These are phyloP conservation scores for Xylaria flabelliformis DNA, from an alignment of 495 filamentous ascomycete species.

Conservation along the genomic window DNA sequence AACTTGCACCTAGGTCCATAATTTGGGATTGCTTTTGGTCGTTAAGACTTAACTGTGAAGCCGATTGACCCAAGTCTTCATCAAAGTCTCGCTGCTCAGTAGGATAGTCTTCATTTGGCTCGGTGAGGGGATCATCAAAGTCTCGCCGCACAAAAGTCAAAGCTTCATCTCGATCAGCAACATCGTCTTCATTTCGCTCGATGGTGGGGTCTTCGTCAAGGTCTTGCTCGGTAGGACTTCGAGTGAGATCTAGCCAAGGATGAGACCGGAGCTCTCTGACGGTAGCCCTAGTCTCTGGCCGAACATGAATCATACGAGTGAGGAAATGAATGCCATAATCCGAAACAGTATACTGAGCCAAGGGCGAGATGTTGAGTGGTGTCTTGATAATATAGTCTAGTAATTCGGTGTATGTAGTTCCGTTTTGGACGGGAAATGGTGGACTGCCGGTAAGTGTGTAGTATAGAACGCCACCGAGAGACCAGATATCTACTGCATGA, in stretches of 20 bases:
- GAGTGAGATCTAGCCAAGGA: conserved; percentile 65
- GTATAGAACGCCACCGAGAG: conserved; percentile 88
- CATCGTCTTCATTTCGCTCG: too few species aligned
- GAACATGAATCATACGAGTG: conserved; percentile 73
- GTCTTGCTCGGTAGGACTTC: conserved; percentile 32
- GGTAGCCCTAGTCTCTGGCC: conserved; percentile 71
- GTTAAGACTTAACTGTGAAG: conserved; percentile 73
- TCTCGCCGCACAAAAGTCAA: too few species aligned
- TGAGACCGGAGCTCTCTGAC: conserved; percentile 68
- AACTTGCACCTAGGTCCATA: conserved; percentile 7
- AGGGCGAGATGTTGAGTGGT: conserved; percentile 64
- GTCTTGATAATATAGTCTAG: conserved; percentile 83
- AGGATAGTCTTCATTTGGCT: too few species aligned
- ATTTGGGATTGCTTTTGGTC: conserved; percentile 39
- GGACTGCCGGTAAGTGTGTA: conserved; percentile 75
- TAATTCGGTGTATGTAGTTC: conserved; percentile 64
- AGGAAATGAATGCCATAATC: conserved; percentile 73
- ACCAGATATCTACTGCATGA: conserved; percentile 94
- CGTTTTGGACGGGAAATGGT: conserved; percentile 73
- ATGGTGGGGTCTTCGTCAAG: conserved; percentile 49
- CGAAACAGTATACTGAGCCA: conserved; percentile 64
- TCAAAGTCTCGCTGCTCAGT: conserved; percentile 44
- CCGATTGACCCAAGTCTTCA: conserved; percentile 57
- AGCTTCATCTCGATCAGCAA: too few species aligned
- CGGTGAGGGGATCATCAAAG: too few species aligned